Conservation (phyloP, 371 early-diverging fungal genomes). For the Syncephalastrum monosporum region DNA sequence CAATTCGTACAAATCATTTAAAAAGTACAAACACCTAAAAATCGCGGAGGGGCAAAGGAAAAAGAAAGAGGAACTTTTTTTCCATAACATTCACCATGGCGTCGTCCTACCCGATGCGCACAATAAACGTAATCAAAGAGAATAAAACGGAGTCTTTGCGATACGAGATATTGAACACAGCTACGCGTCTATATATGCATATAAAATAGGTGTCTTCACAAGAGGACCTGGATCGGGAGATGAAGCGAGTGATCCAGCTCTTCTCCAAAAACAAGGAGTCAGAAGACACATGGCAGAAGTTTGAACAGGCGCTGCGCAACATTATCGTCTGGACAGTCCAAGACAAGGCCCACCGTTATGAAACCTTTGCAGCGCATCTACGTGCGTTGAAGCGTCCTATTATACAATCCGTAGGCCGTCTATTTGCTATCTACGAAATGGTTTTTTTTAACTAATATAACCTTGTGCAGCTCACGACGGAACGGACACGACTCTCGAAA, state of each 20-base stretch:
- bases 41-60: too few species aligned
- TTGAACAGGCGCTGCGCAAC: slow-evolving; percentile 33
- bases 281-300: slow-evolving; percentile 38
- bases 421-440: not conserved
- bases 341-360: slow-evolving; percentile 23
- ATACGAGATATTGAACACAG: too few species aligned
- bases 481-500: slow-evolving; percentile 54
- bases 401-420: slow-evolving; percentile 23
- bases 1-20: too few species aligned
- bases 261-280: slow-evolving; percentile 34
- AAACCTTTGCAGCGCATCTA: slow-evolving; percentile 31
- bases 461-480: slow-evolving; percentile 43
- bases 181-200: too few species aligned
- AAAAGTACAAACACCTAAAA: too few species aligned
- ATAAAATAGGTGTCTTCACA: slow-evolving; percentile 24
- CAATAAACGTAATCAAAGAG: too few species aligned
- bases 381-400: slow-evolving; percentile 31
- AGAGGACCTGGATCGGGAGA: slow-evolving; percentile 35
- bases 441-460: not conserved
- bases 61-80: too few species aligned
- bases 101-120: too few species aligned
- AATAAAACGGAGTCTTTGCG: too few species aligned
- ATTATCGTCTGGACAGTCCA: slow-evolving; percentile 23
- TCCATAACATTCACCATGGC: too few species aligned
- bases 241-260: slow-evolving; percentile 24